Evolutionary conservation across 1,284 basidiomycete species (phyloP).

Genomic region (Malassezia restricta): DNA sequence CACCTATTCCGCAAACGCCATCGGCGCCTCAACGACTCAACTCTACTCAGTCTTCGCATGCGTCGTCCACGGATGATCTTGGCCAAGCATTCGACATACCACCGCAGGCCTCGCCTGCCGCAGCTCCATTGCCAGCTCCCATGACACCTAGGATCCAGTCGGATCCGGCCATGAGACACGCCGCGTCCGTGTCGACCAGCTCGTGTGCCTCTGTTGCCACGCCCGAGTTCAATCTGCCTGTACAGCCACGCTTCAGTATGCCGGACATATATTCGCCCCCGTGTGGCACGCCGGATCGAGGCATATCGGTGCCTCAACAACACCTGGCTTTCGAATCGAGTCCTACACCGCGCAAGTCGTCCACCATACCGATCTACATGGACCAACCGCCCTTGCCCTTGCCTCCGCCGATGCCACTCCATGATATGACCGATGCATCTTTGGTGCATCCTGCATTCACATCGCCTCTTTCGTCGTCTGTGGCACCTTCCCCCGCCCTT

Average conservation of each 20-base stretch:
- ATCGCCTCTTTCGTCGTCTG: too few relatives aligned
- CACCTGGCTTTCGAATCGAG: background rate
- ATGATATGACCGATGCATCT: too few relatives aligned
- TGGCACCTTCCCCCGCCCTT: too few relatives aligned
- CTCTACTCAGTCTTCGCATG: background rate
- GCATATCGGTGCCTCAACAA: too few relatives aligned
- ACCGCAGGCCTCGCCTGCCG: background rate
- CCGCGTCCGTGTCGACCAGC: background rate
- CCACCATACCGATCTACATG: background rate
- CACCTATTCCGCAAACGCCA: background rate
- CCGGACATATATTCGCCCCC: background rate
- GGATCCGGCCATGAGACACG: background rate
- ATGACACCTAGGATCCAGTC: background rate
- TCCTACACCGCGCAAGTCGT: slow-evolving; percentile 2
- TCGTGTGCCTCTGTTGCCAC: background rate
- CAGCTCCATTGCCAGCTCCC: background rate
- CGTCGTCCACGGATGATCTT: background rate
- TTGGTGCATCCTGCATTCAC: too few relatives aligned
- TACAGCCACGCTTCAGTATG: background rate
- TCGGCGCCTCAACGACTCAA: background rate
- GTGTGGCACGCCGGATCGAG: background rate
- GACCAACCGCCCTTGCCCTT: background rate
- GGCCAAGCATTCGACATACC: background rate
- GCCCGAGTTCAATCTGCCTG: background rate
- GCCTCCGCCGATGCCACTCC: background rate